phyloP scores from a whole-genome alignment of 495 filamentous ascomycete species.

The Thozetella sp. region DNA sequence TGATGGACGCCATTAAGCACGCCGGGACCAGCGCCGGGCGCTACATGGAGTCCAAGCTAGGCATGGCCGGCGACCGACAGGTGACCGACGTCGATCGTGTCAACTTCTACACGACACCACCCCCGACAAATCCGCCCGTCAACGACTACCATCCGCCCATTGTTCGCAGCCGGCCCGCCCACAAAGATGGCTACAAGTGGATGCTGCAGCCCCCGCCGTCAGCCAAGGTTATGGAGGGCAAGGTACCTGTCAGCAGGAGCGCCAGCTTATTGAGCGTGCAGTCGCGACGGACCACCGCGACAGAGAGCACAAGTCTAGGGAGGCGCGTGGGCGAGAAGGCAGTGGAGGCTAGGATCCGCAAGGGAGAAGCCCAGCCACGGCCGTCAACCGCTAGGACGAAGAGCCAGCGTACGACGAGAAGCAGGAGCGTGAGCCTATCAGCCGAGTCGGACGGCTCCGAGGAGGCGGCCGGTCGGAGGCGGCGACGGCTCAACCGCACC shows the following conservation, averaged over 20 bases:
- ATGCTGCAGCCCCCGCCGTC: constrained; percentile 89
- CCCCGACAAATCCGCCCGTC: constrained; percentile 70
- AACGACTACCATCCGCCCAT: constrained; percentile 88
- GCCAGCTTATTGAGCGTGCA: constrained; percentile 35
- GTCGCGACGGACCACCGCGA: constrained; percentile 20
- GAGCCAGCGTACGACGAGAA: constrained; percentile 27
- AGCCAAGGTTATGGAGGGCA: constrained; percentile 86
- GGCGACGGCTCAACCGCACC: constrained; percentile 20
- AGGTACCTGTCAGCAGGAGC: constrained; percentile 58
- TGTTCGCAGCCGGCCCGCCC: constrained; percentile 70
- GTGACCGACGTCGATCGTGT: constrained; percentile 43
- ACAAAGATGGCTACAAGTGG: constrained; percentile 74
- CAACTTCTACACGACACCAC: constrained; percentile 58
- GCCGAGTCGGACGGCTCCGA: constrained; percentile 33
- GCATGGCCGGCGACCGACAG: constrained; percentile 27
- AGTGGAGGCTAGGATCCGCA: constrained; percentile 36
- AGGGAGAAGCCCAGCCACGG: constrained; percentile 21
- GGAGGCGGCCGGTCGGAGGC: constrained; percentile 12
- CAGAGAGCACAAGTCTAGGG: constrained; percentile 22
- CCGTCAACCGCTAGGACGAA: constrained; percentile 26
- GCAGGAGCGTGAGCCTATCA: constrained; percentile 27
- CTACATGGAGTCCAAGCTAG: constrained; percentile 43
- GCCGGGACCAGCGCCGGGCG: constrained; percentile 50
- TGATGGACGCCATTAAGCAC: constrained; percentile 53
- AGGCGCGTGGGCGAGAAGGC: constrained; percentile 34